These are phyloP conservation scores for Wallacemonas sp. DNA, from an alignment of 208 protist genomes.

Conservation along the genomic window DNA sequence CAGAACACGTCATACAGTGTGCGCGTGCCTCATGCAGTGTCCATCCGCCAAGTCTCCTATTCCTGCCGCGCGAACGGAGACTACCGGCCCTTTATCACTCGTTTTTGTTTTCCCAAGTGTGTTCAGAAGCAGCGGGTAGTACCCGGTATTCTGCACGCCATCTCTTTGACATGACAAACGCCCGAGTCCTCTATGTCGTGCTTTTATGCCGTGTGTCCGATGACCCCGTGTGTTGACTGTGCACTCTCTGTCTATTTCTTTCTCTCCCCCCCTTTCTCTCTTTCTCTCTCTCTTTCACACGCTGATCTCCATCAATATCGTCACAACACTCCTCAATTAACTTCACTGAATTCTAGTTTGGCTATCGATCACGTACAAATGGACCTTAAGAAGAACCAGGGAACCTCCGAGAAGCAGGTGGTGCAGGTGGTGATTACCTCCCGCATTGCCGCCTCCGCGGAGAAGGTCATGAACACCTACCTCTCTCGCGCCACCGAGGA, in stretches of 20 bases:
- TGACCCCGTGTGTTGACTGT: neutral
- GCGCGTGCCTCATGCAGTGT: too few relatives aligned
- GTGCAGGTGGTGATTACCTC: conserved; percentile 98
- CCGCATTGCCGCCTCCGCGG: conserved; percentile 95
- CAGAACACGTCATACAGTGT: too few relatives aligned
- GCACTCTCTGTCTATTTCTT: conserved; percentile 4
- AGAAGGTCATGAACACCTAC: conserved; percentile 97
- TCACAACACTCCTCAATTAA: too few relatives aligned
- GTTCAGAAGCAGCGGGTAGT: too few relatives aligned
- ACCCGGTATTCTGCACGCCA: too few relatives aligned
- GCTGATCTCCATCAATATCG: too few relatives aligned
- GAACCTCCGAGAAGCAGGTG: conserved; percentile 62
- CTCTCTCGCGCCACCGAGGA: conserved; percentile 95
- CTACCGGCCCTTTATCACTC: too few relatives aligned
- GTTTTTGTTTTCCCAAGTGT: too few relatives aligned
- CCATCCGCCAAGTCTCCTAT: too few relatives aligned
- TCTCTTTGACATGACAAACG: too few relatives aligned
- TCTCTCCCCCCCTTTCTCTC: conserved; percentile 5
- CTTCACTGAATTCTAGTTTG: conserved; percentile 17
- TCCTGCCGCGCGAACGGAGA: too few relatives aligned
- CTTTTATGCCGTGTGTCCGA: neutral
- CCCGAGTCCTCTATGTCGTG: neutral
- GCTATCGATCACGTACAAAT: conserved; percentile 80
- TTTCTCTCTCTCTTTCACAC: conserved; percentile 10
- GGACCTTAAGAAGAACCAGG: conserved; percentile 77